A percentile compares a stretch with the other conserved stretches of the same genome.
These are phyloP conservation scores for Speleostelium caveatum DNA, from an alignment of 78 protist genomes.

Conservation along the genomic window DNA sequence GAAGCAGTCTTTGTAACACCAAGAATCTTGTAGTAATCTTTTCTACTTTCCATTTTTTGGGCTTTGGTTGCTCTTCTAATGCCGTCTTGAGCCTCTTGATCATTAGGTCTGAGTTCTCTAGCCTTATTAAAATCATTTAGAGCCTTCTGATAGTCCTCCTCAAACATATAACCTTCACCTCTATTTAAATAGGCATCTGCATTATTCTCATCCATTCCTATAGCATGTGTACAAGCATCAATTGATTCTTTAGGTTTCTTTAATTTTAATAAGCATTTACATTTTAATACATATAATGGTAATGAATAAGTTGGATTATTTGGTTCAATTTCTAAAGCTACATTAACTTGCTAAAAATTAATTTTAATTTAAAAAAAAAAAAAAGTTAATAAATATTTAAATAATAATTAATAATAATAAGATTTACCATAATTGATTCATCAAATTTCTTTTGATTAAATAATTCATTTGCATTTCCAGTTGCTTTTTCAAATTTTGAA, in stretches of 20 bases:
- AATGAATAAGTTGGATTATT: not conserved
- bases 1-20: conserved; percentile 57
- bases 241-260: conserved; percentile 47
- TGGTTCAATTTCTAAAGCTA: conserved; percentile 56
- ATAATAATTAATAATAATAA: too few species aligned
- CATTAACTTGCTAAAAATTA: not conserved
- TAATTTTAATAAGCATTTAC: conserved; percentile 26
- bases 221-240: conserved; percentile 11
- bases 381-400: not conserved
- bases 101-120: conserved; percentile 46
- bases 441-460: conserved; percentile 35
- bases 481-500: conserved; percentile 20
- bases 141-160: conserved; percentile 53
- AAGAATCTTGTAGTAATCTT: conserved; percentile 81
- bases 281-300: conserved; percentile 40
- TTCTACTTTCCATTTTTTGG: conserved; percentile 41
- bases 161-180: conserved; percentile 67
- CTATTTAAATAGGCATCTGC: conserved; percentile 57
- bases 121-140: conserved; percentile 62
- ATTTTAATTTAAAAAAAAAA: not conserved
- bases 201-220: conserved; percentile 14
- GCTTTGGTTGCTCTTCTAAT: conserved; percentile 52
- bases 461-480: conserved; percentile 43
- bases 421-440: too few species aligned
- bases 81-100: conserved; percentile 29